A percentile compares a stretch with the other conserved stretches of the same genome.
These are phyloP conservation scores for Aspergillus clavatus DNA, from an alignment of 2,329 filamentous ascomycete genomes.

Conservation along the genomic window DNA sequence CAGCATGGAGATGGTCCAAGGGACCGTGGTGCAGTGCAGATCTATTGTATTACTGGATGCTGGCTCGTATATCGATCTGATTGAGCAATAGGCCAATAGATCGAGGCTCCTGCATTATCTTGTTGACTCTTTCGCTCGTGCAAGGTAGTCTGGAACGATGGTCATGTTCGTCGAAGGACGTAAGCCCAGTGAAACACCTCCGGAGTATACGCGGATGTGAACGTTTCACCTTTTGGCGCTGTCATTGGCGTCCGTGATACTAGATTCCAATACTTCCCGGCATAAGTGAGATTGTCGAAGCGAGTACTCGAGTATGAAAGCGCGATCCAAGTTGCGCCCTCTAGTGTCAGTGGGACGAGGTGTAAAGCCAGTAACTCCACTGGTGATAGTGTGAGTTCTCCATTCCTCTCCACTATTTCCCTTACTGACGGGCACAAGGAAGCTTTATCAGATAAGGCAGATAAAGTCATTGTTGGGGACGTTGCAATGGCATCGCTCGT, in stretches of 20 bases:
- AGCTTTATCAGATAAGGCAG: constrained; percentile 5
- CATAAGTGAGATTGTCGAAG: constrained; percentile 25
- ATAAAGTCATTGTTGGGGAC: constrained; percentile 13
- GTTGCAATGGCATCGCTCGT: constrained; percentile 37
- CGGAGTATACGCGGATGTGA: constrained; percentile 26
- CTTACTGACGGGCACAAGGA: constrained; percentile 20
- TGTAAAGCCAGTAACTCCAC: constrained; percentile 34
- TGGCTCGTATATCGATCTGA: too few relatives aligned
- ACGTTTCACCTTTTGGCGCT: constrained; percentile 27
- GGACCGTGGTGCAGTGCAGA: too few relatives aligned
- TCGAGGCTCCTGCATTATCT: too few relatives aligned
- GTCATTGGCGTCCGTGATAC: constrained; percentile 27
- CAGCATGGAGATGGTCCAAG: too few relatives aligned
- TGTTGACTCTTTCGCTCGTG: too few relatives aligned
- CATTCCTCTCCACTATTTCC: constrained; percentile 9
- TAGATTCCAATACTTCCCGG: constrained; percentile 25
- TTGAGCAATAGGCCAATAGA: too few relatives aligned
- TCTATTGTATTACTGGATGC: too few relatives aligned
- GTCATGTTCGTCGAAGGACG: constrained; percentile 25
- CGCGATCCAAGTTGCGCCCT: constrained; percentile 27
- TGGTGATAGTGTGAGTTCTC: constrained; percentile 21
- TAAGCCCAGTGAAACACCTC: constrained; percentile 37
- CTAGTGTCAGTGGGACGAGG: constrained; percentile 25
- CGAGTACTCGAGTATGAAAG: constrained; percentile 33
- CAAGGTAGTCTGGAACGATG: too few relatives aligned